These are phyloP conservation scores for Blastocystis hominis DNA, from an alignment of 352 stramenopile genomes.

Conservation along the genomic window DNA sequence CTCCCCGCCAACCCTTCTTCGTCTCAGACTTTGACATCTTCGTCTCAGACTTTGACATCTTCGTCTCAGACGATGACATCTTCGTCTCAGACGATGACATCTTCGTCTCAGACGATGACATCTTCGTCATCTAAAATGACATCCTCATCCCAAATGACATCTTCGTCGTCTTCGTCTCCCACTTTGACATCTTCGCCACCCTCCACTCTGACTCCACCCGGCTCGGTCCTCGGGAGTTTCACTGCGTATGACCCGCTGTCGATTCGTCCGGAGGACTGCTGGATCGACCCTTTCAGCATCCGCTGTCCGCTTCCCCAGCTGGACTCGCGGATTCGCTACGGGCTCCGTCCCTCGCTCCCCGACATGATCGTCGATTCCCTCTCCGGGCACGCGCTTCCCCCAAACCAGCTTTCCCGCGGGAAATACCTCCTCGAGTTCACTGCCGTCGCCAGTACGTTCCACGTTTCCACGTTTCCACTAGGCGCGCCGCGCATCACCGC, in stretches of 20 bases:
- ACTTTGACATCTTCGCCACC: no score
- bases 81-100: no score
- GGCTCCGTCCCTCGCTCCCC: background rate
- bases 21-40: no score
- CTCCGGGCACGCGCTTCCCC: background rate
- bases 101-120: no score
- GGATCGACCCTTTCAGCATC: background rate
- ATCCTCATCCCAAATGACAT: no score
- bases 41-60: no score
- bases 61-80: no score
- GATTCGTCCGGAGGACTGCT: conserved; percentile 6
- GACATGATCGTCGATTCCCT: conserved; percentile 11
- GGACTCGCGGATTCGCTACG: conserved; percentile 24
- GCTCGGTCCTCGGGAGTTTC: background rate
- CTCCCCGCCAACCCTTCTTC: no score
- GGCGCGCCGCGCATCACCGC: background rate
- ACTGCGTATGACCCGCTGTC: background rate
- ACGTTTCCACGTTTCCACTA: background rate
- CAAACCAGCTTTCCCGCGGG: background rate
- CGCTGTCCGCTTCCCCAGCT: conserved; percentile 16
- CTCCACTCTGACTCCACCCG: no score
- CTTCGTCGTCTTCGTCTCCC: no score
- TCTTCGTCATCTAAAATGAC: no score
- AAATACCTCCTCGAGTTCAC: background rate
- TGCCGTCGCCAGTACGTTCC: background rate